Evolutionary conservation across 306 rosid genomes (phyloP).

Genomic region (Malus asiatica): DNA sequence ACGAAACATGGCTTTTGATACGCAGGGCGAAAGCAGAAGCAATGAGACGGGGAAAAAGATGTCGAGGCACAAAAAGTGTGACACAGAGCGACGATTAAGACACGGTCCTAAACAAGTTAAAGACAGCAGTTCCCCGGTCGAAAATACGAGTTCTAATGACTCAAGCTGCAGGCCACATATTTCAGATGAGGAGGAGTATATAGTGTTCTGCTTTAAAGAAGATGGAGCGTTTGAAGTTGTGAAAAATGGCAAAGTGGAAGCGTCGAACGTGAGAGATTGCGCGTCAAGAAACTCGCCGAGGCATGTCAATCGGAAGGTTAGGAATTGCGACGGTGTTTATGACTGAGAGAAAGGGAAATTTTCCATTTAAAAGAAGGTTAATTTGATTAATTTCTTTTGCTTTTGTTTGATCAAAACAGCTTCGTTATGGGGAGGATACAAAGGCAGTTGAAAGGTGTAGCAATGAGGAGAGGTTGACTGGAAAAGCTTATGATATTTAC

Average conservation of each 20-base stretch:
- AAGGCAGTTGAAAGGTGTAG: constrained; percentile 14
- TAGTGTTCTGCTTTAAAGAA: constrained; percentile 52
- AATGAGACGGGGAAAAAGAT: background rate
- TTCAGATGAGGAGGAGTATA: constrained; percentile 44
- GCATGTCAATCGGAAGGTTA: constrained; percentile 50
- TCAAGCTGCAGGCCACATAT: constrained; percentile 35
- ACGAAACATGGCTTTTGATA: constrained; percentile 22
- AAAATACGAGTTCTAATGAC: constrained; percentile 4
- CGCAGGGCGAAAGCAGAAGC: background rate
- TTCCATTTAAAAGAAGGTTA: background rate
- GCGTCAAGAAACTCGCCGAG: constrained; percentile 23
- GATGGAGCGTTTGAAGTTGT: constrained; percentile 49
- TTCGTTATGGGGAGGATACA: constrained; percentile 28
- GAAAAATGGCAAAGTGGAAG: constrained; percentile 23
- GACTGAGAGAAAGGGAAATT: background rate
- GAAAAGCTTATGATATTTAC: constrained; percentile 3
- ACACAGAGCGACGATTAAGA: constrained; percentile 2
- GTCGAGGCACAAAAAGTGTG: constrained; percentile 13
- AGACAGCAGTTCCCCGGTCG: background rate
- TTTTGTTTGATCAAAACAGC: constrained; percentile 28
- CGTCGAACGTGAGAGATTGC: constrained; percentile 7
- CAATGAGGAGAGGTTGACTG: constrained; percentile 27
- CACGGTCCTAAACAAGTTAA: constrained; percentile 10
- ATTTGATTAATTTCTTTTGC: background rate
- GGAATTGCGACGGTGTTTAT: background rate